These are phyloP conservation scores for Fusarium haematococcum DNA, from an alignment of 2,329 filamentous ascomycete species.

Conservation along the genomic window DNA sequence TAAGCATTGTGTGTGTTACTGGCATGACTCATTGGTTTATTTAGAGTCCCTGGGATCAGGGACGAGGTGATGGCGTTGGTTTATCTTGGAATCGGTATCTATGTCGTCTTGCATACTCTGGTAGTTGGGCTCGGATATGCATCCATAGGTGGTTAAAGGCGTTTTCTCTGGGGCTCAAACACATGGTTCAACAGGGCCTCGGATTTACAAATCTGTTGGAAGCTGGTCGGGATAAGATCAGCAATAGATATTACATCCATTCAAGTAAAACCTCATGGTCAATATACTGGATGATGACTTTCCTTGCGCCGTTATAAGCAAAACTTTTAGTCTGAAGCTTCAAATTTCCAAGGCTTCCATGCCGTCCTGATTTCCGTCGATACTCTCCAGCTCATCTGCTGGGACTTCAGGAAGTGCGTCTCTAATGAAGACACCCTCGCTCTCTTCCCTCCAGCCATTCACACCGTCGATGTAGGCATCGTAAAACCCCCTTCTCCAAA, in stretches of 20 bases:
- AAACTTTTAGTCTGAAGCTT: not conserved
- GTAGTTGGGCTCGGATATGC: conserved; percentile 19
- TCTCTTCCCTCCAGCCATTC: conserved; percentile 57
- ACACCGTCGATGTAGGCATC: conserved; percentile 52
- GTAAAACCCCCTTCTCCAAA: conserved; percentile 60
- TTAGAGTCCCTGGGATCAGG: not conserved
- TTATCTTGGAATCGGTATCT: conserved; percentile 11
- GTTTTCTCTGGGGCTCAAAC: conserved; percentile 25
- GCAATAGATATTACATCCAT: conserved; percentile 11
- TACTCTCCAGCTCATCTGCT: conserved; percentile 4
- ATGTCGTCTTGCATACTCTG: conserved; percentile 14
- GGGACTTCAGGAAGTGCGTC: not conserved
- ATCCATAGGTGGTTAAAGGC: conserved; percentile 24
- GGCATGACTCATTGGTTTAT: conserved; percentile 6
- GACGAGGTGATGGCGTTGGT: conserved; percentile 4
- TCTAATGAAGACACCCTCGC: conserved; percentile 59
- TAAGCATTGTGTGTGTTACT: conserved; percentile 10
- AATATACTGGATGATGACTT: conserved; percentile 16
- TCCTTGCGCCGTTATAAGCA: not conserved
- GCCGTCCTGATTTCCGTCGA: not conserved
- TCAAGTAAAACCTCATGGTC: conserved; percentile 23
- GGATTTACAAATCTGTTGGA: not conserved
- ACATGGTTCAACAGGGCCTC: conserved; percentile 2
- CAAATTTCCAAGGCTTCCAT: not conserved
- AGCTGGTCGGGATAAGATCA: not conserved